Evolutionary conservation across 192 early-diverging fungal genomes (phyloP), one percentile per base, ranked within the genome.

Genomic region (Coemansia reversa): DNA sequence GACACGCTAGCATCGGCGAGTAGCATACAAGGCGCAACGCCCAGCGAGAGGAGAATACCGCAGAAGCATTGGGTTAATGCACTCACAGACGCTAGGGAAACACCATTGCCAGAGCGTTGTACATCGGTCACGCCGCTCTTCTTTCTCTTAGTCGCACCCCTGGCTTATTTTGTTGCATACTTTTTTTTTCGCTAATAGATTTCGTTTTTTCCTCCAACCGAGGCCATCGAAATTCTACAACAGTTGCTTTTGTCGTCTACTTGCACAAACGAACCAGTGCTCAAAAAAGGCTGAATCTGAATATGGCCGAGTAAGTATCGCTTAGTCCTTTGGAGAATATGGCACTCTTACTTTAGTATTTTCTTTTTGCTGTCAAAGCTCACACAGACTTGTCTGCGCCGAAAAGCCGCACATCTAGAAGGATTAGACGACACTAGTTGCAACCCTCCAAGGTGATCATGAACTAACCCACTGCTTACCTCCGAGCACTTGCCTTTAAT

Each of bases 241-340:
- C 9, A 39, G 35, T 42, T 24, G 25, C 51, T 54, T 54, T 35
- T 63, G 32, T 57, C 29, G 14, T 24, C 48, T 32, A 39, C 65
- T 39, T 59, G 57, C 51, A 27, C 51, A 67, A 73, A 66, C 55
- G 60, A 73, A 30, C 27, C 51, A 39, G 35, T 39, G 35, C 35
- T 39, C 35, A 66, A 72, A 66, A 20, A 60, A 27, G 52, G 55
- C 28, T 53, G 23, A 63, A 48, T 53, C 47, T 35, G 29, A 73
- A 65, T 56, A 81, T 75, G 72, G 63, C 78, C 42, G 78, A 81
- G 78, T 81, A 81, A 81, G 78, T 81, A 75, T 58, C 49, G 14
- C 7, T 0, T n/a, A 7, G 20, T 9, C 19, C 58, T 28, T 11
- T 39, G 35, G 35, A 39, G 35, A 6, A 39, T 39, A 39, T 39